phyloP scores from a whole-genome alignment of 1,284 basidiomycete species.

The Hymenochaete sp. region DNA sequence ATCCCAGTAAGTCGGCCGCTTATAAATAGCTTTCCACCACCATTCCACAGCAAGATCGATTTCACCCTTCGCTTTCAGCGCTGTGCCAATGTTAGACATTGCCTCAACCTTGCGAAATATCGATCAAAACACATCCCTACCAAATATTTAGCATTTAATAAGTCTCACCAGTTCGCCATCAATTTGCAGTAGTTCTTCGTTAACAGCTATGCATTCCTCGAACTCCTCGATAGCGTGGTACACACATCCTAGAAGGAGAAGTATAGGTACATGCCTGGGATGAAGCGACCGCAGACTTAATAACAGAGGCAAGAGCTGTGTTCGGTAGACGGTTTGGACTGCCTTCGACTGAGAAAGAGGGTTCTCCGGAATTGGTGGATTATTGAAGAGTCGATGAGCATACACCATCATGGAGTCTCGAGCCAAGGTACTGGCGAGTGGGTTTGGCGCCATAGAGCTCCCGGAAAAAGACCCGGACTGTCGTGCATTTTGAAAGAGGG shows the following conservation, averaged over 20 bases:
- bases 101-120: constrained; percentile 32
- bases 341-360: neutral
- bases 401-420: constrained; percentile 24
- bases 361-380: neutral
- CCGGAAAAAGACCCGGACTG: neutral
- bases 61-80: constrained; percentile 31
- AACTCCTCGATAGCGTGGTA: constrained; percentile 28
- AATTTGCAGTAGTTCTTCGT: constrained; percentile 21
- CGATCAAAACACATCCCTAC: no score
- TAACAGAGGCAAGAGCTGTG: constrained; percentile 22
- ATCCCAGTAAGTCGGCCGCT: constrained; percentile 35
- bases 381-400: constrained; percentile 23
- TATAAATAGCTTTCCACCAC: constrained; percentile 37
- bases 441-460: constrained; percentile 10
- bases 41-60: constrained; percentile 33
- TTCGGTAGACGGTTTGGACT: constrained; percentile 14
- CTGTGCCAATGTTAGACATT: constrained; percentile 45
- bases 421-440: constrained; percentile 19
- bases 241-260: constrained; percentile 30
- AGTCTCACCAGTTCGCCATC: constrained; percentile 32
- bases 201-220: constrained; percentile 19
- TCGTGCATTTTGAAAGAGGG: constrained; percentile 7
- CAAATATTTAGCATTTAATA: neutral
- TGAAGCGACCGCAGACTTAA: constrained; percentile 26
- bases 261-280: constrained; percentile 25